These are phyloP conservation scores for Boletus calvinii DNA, from an alignment of 1,284 basidiomycete genomes.

Conservation along the genomic window DNA sequence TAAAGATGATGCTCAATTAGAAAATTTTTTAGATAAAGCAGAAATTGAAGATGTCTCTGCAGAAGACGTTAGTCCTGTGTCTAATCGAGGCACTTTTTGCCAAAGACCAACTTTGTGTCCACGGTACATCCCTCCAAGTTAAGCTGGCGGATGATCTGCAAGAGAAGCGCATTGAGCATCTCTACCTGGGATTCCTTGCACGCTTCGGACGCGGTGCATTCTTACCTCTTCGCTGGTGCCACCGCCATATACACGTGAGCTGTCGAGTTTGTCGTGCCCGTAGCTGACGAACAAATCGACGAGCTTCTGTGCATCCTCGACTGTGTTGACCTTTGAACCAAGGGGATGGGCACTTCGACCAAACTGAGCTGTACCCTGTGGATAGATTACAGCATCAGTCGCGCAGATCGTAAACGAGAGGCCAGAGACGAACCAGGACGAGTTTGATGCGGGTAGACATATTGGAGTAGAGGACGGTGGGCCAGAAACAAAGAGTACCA, in stretches of 20 bases:
- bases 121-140: conserved; percentile 30
- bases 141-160: conserved; percentile 27
- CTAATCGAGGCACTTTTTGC: background rate
- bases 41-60: too few relatives aligned
- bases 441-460: conserved; percentile 18
- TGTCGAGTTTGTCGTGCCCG: conserved; percentile 30
- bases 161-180: background rate
- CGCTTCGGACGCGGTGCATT: background rate
- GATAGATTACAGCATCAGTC: background rate
- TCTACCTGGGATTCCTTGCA: background rate
- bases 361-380: conserved; percentile 20
- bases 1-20: too few relatives aligned
- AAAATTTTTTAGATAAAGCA: too few relatives aligned
- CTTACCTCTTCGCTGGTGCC: conserved; percentile 26
- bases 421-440: conserved; percentile 3
- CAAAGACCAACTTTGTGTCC: conserved; percentile 31
- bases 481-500: background rate
- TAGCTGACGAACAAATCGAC: conserved; percentile 26
- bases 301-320: conserved; percentile 28
- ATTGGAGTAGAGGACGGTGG: background rate
- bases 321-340: conserved; percentile 21
- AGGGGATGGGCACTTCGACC: conserved; percentile 6
- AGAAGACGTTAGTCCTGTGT: background rate
- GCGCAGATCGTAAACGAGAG: background rate
- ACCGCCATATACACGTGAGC: conserved; percentile 24